Conservation (phyloP, 352 stramenopile species). For the Phytophthora megakarya region DNA sequence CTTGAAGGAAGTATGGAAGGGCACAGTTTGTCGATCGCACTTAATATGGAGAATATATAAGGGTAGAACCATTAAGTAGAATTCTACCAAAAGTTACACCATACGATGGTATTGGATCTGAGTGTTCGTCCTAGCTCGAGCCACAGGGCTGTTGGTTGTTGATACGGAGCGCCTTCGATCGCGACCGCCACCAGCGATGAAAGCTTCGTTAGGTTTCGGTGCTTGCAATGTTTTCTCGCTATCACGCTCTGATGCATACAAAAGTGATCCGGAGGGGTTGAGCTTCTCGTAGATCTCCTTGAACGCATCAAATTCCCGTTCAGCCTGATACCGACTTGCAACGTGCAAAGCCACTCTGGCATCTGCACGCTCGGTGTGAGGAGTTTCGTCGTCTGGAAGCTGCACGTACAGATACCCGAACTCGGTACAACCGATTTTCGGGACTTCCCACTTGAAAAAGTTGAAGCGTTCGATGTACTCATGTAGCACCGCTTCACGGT, state of each 20-base stretch:
- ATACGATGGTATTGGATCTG: constrained; percentile 20
- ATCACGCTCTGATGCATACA: constrained; percentile 1
- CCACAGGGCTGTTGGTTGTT: constrained; percentile 13
- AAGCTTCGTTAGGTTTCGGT: constrained; percentile 33
- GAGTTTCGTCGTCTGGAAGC: constrained; percentile 32
- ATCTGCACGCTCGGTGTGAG: constrained; percentile 12
- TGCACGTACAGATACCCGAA: constrained; percentile 42
- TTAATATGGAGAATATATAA: no score
- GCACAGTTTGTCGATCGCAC: constrained; percentile 16
- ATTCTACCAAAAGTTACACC: no score
- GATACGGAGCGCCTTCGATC: constrained; percentile 21
- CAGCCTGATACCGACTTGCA: constrained; percentile 21
- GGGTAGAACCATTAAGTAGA: not conserved
- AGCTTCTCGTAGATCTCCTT: constrained; percentile 33
- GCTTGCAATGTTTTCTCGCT: constrained; percentile 25
- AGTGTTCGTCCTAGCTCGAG: constrained; percentile 1
- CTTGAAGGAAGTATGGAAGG: not conserved
- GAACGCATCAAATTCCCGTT: constrained; percentile 28
- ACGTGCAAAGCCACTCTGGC: constrained; percentile 15
- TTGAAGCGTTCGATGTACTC: constrained; percentile 29
- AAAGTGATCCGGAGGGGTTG: constrained; percentile 19
- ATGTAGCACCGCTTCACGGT: constrained; percentile 38
- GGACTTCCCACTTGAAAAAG: constrained; percentile 26
- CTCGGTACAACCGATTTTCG: constrained; percentile 29
- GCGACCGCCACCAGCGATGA: constrained; percentile 16